These are phyloP conservation scores for Saturnispora galanensis DNA, from an alignment of 805 yeast species.

Conservation along the genomic window DNA sequence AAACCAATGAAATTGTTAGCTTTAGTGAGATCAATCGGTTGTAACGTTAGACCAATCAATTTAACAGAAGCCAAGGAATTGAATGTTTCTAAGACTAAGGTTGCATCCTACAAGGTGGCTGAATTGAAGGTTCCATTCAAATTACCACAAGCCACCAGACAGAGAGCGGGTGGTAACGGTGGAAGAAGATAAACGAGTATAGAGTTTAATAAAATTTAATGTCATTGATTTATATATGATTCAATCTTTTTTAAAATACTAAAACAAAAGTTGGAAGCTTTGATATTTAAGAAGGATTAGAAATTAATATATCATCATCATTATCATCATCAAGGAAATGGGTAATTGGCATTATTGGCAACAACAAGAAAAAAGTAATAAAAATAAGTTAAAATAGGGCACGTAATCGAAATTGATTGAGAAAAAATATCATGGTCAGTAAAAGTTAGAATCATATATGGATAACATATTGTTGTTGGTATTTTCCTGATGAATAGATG, in stretches of 20 bases:
- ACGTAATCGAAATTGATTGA: too few species aligned
- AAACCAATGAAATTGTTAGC: conserved; percentile 64
- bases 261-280: too few species aligned
- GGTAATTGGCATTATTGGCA: too few species aligned
- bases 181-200: conserved; percentile 1
- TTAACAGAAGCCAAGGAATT: conserved; percentile 67
- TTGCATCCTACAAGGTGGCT: conserved; percentile 65
- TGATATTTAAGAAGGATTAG: too few species aligned
- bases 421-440: too few species aligned
- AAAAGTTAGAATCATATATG: too few species aligned
- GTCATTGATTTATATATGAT: background rate
- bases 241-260: background rate
- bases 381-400: too few species aligned
- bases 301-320: too few species aligned
- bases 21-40: conserved; percentile 75
- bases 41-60: conserved; percentile 61
- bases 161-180: conserved; percentile 22
- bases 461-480: too few species aligned
- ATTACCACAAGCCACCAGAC: conserved; percentile 71
- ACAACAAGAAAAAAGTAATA: too few species aligned
- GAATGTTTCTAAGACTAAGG: conserved; percentile 47
- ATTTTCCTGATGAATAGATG: too few species aligned
- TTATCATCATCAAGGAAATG: too few species aligned
- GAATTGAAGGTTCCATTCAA: conserved; percentile 79
- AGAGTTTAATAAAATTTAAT: background rate